Evolutionary conservation across 1,284 basidiomycete genomes (phyloP), one percentile per base, ranked within the genome.

Genomic region (Apiotrichum siamense): DNA sequence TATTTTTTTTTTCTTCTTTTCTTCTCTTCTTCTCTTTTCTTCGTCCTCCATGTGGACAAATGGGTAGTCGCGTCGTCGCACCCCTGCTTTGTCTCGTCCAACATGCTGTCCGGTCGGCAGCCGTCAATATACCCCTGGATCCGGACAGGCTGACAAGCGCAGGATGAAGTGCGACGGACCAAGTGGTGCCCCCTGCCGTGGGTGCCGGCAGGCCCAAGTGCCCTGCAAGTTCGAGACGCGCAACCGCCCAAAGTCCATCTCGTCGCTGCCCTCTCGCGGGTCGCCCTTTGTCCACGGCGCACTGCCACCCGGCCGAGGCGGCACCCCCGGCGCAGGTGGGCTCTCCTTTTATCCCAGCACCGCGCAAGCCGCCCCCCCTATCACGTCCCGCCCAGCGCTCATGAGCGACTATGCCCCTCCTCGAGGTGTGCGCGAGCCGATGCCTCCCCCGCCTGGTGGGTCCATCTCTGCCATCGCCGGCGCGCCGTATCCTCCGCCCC

Each of bases 101-200:
- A n/a, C n/a, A n/a, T n/a, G n/a, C n/a, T n/a, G n/a, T n/a, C n/a
- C n/a, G n/a, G n/a, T n/a, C n/a, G n/a, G n/a, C n/a, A n/a, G n/a
- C n/a, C n/a, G n/a, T n/a, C n/a, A n/a, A n/a, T n/a, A n/a, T n/a
- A n/a, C n/a, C n/a, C n/a, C n/a, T n/a, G n/a, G n/a, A n/a, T n/a
- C n/a, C n/a, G n/a, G n/a, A n/a, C 31, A 33, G 18, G 53, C 53
- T 56, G 47, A 56, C 47, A 37, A 17, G 25, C 38, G 43, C 57
- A 72, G 63, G 45, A 72, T 72, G 70, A 72, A 72, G 55, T 72
- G 70, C 49, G 70, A 72, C 44, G 70, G 70, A 32, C 70, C 70
- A 12, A 59, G 61, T 24, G 55, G 59, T 26, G 62, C 64, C 15
- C 70, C 70, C 2, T 72, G 70, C 54, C 56, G 69, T 39, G 70